Conservation (phyloP, 2,329 filamentous ascomycete genomes). For the Phialophora tarda region DNA sequence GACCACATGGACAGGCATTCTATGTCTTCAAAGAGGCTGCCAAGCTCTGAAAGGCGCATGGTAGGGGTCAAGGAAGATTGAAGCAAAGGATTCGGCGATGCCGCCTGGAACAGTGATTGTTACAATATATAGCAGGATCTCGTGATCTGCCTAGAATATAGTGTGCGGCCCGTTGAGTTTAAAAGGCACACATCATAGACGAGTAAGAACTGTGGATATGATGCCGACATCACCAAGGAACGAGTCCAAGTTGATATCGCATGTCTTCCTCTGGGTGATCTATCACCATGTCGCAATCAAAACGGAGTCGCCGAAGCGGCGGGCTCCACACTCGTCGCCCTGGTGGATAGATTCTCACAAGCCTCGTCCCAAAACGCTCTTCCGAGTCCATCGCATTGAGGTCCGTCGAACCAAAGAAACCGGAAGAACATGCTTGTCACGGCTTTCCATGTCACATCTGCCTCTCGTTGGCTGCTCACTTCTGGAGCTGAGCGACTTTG, state of each 20-base stretch:
- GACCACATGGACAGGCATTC: constrained; percentile 30
- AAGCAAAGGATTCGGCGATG: neutral
- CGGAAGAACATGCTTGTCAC: constrained; percentile 12
- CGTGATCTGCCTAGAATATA: neutral
- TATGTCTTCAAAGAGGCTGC: constrained; percentile 37
- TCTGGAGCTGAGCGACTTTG: neutral
- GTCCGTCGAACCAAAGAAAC: constrained; percentile 25
- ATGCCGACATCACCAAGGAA: neutral
- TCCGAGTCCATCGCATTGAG: constrained; percentile 19
- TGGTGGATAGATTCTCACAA: neutral
- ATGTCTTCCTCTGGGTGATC: neutral
- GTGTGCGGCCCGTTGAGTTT: neutral
- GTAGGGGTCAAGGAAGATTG: neutral
- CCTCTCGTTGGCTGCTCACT: neutral
- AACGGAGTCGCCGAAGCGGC: neutral
- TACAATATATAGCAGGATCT: neutral
- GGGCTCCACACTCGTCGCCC: neutral
- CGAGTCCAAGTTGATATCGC: neutral
- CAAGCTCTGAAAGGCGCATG: constrained; percentile 22
- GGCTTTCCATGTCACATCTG: constrained; percentile 10
- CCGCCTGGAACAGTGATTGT: neutral
- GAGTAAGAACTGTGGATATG: neutral
- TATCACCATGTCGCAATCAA: neutral
- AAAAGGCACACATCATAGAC: neutral
- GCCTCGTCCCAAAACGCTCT: constrained; percentile 13